Base-by-base conservation (phyloP, 176 grass and related monocot species). In the Raddia guianensis region DNA sequence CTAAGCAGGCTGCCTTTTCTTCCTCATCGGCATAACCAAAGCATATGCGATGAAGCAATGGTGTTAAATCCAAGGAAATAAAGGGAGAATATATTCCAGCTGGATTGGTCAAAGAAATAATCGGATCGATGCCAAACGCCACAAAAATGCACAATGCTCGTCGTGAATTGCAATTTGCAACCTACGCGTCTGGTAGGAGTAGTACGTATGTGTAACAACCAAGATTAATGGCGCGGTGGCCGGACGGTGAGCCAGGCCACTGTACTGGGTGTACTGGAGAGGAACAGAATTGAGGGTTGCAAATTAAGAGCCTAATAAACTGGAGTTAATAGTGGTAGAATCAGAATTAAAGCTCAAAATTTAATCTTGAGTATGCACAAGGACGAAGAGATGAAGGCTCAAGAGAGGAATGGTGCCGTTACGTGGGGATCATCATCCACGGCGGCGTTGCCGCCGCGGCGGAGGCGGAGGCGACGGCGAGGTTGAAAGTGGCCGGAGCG, bases 351-450 rank as follows among this genome's bases (percentile, higher is more conserved):
- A 48, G 46, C 40, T 73, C 53, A 44, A n/a, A 61, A 70, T 68
- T 62, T 54, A 33, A 79, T 64, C 21, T 47, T 27, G 43, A 12
- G 64, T 47, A 89, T 89, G 63, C 54, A 84, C 87, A 80, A 49
- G 64, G 27, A 64, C 47, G 12, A 55, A 54, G 3, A 21, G 15
- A n/a, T 16, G 9, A 42, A 44, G 78, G 78, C 46, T 76, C n/a
- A 71, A 21, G 47, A 20, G 51, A 56, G 9, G 32, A 49, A 16
- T 15, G 12, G 13, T 35, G 72, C 33, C 18, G 48, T 85, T 85
- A 89, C 78, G 78, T 77, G 83, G 83, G 72, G 83, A 74, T 27
- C 27, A 27, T 27, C 27, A 27, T 16, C 21, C 58, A 57, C 42
- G 59, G 50, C 42, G 59, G 50, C 60, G 80, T 43, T n/a, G 66